Evolutionary conservation across 2,329 filamentous ascomycete species (phyloP), one percentile per base, ranked within the genome.

Genomic region (Paraphaeosphaeria minitans): DNA sequence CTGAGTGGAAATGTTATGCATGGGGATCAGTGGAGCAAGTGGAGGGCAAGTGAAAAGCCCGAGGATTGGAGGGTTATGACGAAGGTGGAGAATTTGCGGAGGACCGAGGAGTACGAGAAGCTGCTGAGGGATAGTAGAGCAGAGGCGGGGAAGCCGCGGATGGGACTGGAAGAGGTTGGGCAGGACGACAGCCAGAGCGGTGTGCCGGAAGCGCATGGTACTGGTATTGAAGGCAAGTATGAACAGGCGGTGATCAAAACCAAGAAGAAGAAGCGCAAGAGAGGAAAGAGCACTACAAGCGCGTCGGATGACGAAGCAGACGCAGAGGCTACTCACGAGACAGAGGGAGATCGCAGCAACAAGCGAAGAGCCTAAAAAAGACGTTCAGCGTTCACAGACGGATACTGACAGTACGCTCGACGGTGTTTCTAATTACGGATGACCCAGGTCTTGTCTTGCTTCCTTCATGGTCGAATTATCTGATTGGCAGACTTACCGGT

Each of bases 31-130:
- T 75, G 72, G 73, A 55, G 62, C 8, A 74, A 72, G 42, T 75
- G 73, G 72, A 65, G 67, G 60, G 64, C 61, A 13, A 43, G 56
- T 1, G 62, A 59, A 2, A 70, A 66, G 54, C 74, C 73, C 4
- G 64, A 69, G 12, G 53, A 70, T 48, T 77, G 74, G 74, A 75
- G 67, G 42, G 60, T 75, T n/a, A 69, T 75, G 70, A 75, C 70
- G 31, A 75, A 74, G 55, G 64, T 71, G 1, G 74, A 76, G 47
- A 71, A 75, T 53, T 67, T 66, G 35, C 70, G 62, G 49, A 68
- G 73, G 29, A 73, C 68, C 2, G 63, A 67, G 7, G 72, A 75
- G 57, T 75, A 76, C 56, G 12, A 70, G 9, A 65, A 65, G 2
- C 24, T 75, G 27, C 64, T 73, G 8, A 55, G 66, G 49, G 61